Base-by-base conservation (phyloP, 345 rosid genomes). In the Murraya koenigii region DNA sequence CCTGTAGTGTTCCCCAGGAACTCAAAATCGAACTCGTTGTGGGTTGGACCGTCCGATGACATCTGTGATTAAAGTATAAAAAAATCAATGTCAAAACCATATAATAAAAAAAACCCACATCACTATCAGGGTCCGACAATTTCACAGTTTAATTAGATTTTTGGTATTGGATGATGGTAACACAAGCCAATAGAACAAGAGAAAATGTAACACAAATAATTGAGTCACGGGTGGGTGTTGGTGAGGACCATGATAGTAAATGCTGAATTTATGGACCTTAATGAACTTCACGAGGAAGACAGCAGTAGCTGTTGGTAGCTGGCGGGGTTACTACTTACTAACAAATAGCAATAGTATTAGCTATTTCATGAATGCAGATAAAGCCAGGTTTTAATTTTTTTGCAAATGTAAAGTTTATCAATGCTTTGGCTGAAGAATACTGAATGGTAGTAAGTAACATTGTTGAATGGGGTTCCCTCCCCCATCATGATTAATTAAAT, bases 21-120 rank as follows among this genome's bases (percentile, higher is more conserved):
- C 88, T 97, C 99, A 14, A 90, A 97, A 71, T 97, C 99, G 33
- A 97, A 97, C 77, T 97, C 99, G 75, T 94, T 90, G 87, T 94
- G 99, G 66, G 78, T 85, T 10, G 98, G 81, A 30, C 99, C 99
- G 0, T 97, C 97, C 0, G 99, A 97, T 78, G 99, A 94, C 99
- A 97, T 97, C 99, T 97, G 88, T 60, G 38, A 55, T 11, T 69
- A 20, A 3, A 10, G 10, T 47, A 8, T 8, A 58, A 32, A 28
- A 54, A 19, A 7, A 19, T 36, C 56, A 23, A 28, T 1, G 56
- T 62, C 28, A 69, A 41, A 36, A 32, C 54, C 13, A 9, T 13
- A 32, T 41, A 13, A 3, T 1, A 7, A 19, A 66, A 47, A 66
- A 36, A 63, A 11, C 58, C 4, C 49, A 1, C 23, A 20, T 56